Evolutionary conservation across 495 filamentous ascomycete genomes (phyloP), one percentile per base, ranked within the genome.

Genomic region (Neurospora sp.): DNA sequence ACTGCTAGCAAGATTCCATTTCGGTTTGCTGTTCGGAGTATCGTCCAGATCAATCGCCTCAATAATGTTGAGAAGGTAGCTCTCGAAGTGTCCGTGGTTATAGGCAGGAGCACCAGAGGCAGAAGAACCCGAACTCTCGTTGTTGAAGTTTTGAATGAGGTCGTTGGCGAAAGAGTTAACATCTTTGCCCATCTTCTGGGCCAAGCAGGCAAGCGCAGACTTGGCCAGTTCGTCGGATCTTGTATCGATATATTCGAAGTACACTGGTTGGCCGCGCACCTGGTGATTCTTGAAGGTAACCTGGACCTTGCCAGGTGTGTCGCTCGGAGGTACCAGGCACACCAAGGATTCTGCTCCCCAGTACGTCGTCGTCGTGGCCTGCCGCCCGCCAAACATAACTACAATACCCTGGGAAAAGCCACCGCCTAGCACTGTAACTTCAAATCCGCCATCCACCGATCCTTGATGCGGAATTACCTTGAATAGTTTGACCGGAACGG

Each of bases 301-400:
- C 10, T 87, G 84, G 2, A 97, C 95, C 40, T 86, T 81, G 15
- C 94, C 92, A 1, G 92, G 85, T 59, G 85, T 84, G 15, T 88
- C 81, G 38, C 90, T 89, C 3, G 94, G 93, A 31, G 95, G 95
- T 0, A 94, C 85, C 40, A 94, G 83, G 78, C 93, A 97, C 48
- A 96, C 92, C n/a, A 97, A 84, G 24, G 91, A 92, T 59, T 88
- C 90, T 70, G 92, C 88, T 31, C 92, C 92, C 90, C 93, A 97
- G 77, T 86, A 96, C 1, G 92, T 93, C 13, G 92, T 95, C 11
- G 91, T 92, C 1, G 89, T 91, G 11, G 95, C 94, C 40, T 89
- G 84, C 5, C 85, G 86, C 62, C 93, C 90, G 21, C 94, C 94
- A 81, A 98, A 98, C 76, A 94, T 90, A 73, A 97, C 93, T 71